Base-by-base conservation (phyloP, 179 eudicot species). In the Patellifolia procumbens region DNA sequence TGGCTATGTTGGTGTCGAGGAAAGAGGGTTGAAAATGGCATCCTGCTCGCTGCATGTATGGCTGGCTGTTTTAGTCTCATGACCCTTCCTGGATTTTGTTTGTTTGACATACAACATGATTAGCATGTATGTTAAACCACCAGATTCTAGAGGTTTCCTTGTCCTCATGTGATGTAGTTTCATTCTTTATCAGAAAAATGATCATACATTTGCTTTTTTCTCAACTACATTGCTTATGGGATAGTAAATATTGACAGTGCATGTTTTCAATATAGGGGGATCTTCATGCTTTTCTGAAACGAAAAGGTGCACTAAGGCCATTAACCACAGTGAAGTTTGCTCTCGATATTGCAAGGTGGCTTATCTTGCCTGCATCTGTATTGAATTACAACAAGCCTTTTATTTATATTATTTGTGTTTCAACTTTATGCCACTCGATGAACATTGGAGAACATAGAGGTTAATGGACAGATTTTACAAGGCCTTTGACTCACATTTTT, bases 291-390 rank as follows among this genome's bases (percentile, higher is more conserved):
- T 84, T 72, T 76, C 65, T 84, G 70, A 65, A 68, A 7, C 69
- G 70, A 11, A 81, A 81, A 79, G 79, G 83, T 35, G 83, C 85
- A 19, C 55, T 84, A 61, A 84, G 70, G 75, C 83, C 87, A 62
- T 75, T 75, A 48, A 55, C 48, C 61, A 80, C 87, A 39, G 85
- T 84, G 74, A 79, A 79, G 71, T 84, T 81, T 31, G 85, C 85
- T 65, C 85, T 84, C 29, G 87, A 84, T 84, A 79, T 84, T 60
- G 82, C 87, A 55, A 79, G 87, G 87, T 84, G 34, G 42, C n/a
- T 79, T 65, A 51, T 67, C 45, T 35, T 56, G 26, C 60, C 73
- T 73, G 24, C 76, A 51, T 78, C 51, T 26, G 32, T 63, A 72
- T 42, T 67, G 49, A 72, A 56, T 28, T 73, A 46, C 58, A 43